Percentiles rank a stretch among this genome's conserved stretches.
phyloP scores from a whole-genome alignment of 345 rosid species.

The Populus alba region DNA sequence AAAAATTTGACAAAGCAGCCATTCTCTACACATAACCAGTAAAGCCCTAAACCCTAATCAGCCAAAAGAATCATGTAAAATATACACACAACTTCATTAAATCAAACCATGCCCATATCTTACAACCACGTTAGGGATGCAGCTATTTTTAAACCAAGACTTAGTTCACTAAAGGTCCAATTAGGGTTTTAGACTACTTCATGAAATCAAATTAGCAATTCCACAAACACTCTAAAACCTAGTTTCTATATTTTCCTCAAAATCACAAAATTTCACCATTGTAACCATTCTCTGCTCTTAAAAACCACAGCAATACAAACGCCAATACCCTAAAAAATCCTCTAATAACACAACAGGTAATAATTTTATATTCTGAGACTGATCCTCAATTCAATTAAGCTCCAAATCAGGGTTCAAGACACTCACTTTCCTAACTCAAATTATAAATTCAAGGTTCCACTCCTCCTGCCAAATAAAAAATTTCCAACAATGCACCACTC shows the following conservation, averaged over 20 bases:
- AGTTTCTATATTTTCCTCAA: not conserved
- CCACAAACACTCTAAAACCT: not conserved
- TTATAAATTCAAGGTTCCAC: not conserved
- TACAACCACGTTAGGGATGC: too few relatives aligned
- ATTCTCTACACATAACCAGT: not conserved
- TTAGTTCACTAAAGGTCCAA: too few relatives aligned
- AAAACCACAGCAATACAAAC: not conserved
- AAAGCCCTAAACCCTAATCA: too few relatives aligned
- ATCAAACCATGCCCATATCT: too few relatives aligned
- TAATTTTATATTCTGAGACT: not conserved
- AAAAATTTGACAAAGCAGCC: not conserved
- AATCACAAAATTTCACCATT: not conserved
- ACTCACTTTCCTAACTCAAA: not conserved
- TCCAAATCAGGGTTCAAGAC: not conserved
- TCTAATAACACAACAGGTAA: not conserved
- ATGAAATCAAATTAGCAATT: too few relatives aligned
- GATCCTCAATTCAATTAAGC: not conserved
- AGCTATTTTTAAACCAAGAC: too few relatives aligned
- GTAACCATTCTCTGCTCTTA: not conserved
- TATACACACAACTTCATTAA: too few relatives aligned
- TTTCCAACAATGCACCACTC: not conserved
- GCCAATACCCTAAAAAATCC: not conserved
- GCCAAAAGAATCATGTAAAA: too few relatives aligned
- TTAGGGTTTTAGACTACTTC: too few relatives aligned
- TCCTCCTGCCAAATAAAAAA: not conserved